Percentiles rank a stretch among this genome's conserved stretches.
phyloP scores from a whole-genome alignment of 2,329 filamentous ascomycete species.

The Diaporthe caulivora region DNA sequence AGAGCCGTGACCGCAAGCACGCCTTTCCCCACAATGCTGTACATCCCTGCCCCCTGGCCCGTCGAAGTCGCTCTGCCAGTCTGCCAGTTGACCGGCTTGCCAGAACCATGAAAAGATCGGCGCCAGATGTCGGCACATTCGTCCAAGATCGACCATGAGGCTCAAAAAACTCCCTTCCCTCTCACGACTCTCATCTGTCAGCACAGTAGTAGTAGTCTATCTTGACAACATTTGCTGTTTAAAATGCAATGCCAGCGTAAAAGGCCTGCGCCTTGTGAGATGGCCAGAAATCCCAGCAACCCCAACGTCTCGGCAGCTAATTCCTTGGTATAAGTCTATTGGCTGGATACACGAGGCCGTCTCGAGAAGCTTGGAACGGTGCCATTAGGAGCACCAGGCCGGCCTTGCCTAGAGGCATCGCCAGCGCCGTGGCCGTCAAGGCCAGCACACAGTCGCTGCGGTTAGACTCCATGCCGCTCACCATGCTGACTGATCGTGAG shows the following conservation, averaged over 20 bases:
- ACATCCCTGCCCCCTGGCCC: background rate
- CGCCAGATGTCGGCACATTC: conserved; percentile 26
- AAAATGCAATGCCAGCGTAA: background rate
- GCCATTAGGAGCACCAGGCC: background rate
- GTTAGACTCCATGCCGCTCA: conserved; percentile 1
- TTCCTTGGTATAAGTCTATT: conserved; percentile 16
- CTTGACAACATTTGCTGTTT: background rate
- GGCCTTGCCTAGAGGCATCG: background rate
- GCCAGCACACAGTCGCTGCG: background rate
- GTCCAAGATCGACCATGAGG: conserved; percentile 13
- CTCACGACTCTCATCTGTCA: background rate
- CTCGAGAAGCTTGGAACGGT: background rate
- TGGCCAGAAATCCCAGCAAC: conserved; percentile 15
- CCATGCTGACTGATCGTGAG: background rate
- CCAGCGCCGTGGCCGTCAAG: background rate
- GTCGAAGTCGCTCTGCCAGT: background rate
- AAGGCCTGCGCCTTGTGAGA: background rate
- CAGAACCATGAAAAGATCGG: conserved; percentile 11
- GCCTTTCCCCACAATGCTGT: conserved; percentile 19
- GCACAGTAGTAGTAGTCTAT: background rate
- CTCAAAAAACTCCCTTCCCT: conserved; percentile 16
- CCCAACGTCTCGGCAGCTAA: conserved; percentile 7
- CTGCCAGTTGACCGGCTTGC: background rate
- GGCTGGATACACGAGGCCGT: conserved; percentile 6
- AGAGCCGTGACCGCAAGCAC: conserved; percentile 2